phyloP scores from a whole-genome alignment of 208 protist species.

The Trypanosoma platydactyli region DNA sequence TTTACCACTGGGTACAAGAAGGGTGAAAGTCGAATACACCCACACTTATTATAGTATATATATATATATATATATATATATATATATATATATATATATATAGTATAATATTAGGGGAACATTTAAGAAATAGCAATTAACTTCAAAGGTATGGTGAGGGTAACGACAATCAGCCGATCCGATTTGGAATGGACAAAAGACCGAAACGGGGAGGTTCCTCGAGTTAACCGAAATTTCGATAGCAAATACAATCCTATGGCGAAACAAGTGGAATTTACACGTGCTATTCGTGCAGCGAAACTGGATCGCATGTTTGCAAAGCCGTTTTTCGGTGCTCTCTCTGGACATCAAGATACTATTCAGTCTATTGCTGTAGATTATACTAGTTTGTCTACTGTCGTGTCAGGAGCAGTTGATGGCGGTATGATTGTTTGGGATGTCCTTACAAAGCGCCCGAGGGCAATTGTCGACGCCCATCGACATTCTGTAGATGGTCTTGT shows the following conservation, averaged over 20 bases:
- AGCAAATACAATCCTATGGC: slow-evolving; percentile 95
- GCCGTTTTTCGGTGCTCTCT: slow-evolving; percentile 92
- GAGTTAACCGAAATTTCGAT: slow-evolving; percentile 93
- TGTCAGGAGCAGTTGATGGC: slow-evolving; percentile 89
- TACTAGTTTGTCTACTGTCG: slow-evolving; percentile 80
- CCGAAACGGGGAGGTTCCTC: slow-evolving; percentile 83
- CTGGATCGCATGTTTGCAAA: slow-evolving; percentile 97
- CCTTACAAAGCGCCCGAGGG: slow-evolving; percentile 68
- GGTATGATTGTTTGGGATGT: slow-evolving; percentile 89
- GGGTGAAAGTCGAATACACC: too few species aligned
- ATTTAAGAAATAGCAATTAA: slow-evolving; percentile 18
- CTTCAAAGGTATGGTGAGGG: slow-evolving; percentile 94
- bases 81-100: slow-evolving; percentile 18
- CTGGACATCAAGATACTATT: slow-evolving; percentile 92
- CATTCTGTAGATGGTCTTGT: slow-evolving; percentile 94
- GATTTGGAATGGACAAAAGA: slow-evolving; percentile 93
- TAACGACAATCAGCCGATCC: slow-evolving; percentile 93
- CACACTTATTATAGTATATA: too few species aligned
- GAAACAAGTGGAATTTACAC: slow-evolving; percentile 95
- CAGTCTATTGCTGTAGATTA: slow-evolving; percentile 89
- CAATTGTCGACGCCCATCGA: slow-evolving; percentile 87
- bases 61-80: too few species aligned
- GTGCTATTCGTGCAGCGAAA: slow-evolving; percentile 95
- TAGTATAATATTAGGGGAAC: too few species aligned
- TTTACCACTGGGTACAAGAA: too few species aligned